These are phyloP conservation scores for Lonicera japonica DNA, from an alignment of 129 eudicot genomes.

Conservation along the genomic window DNA sequence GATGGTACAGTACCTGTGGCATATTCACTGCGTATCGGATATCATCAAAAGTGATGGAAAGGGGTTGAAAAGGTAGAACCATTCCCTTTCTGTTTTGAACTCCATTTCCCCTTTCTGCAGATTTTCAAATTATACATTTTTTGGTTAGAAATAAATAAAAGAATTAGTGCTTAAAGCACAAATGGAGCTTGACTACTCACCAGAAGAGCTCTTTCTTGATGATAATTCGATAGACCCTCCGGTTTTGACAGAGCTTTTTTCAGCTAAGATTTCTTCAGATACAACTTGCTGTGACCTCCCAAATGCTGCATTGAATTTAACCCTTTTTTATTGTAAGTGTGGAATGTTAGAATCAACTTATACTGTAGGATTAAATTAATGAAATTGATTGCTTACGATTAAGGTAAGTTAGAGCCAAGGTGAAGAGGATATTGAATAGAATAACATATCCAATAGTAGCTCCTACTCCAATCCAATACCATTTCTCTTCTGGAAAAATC, in stretches of 20 bases:
- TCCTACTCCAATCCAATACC: slow-evolving; percentile 70
- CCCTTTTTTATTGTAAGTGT: too few relatives aligned
- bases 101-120: slow-evolving; percentile 46
- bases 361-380: too few relatives aligned
- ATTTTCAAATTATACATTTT: not conserved
- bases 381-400: slow-evolving; percentile 36
- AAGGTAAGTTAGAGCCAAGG: slow-evolving; percentile 46
- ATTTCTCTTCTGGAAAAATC: slow-evolving; percentile 40
- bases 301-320: slow-evolving; percentile 39
- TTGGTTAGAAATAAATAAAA: too few relatives aligned
- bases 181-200: not conserved
- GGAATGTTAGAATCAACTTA: too few relatives aligned
- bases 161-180: too few relatives aligned
- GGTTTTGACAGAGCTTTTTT: not conserved
- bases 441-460: slow-evolving; percentile 48
- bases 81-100: slow-evolving; percentile 58
- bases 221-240: slow-evolving; percentile 31
- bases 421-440: slow-evolving; percentile 41
- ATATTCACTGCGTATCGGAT: slow-evolving; percentile 58
- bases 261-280: slow-evolving; percentile 15
- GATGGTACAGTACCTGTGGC: slow-evolving; percentile 30
- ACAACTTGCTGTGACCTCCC: slow-evolving; percentile 48
- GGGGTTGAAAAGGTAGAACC: slow-evolving; percentile 60
- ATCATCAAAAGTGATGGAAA: slow-evolving; percentile 59
- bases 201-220: slow-evolving; percentile 1